Evolutionary conservation across 2,329 filamentous ascomycete species (phyloP).

Genomic region (Cladosporium austrohemisphaericum): DNA sequence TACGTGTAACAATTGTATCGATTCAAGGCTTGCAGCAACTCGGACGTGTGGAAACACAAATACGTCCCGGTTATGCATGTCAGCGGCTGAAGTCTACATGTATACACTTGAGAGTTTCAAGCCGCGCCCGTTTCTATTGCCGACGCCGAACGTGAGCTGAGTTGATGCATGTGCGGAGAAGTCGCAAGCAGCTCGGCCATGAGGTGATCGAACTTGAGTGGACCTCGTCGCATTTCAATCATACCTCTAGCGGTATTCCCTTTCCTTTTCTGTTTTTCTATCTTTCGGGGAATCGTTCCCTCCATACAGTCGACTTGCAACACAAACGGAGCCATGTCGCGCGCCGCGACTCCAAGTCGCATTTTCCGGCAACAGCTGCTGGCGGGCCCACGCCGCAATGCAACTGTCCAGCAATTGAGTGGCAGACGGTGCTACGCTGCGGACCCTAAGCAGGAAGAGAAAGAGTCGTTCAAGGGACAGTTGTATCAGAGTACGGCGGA

Average conservation of each 20-base stretch:
- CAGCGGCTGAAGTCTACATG: too few relatives aligned
- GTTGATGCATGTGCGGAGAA: slow-evolving; percentile 5
- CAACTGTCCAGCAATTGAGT: slow-evolving; percentile 5
- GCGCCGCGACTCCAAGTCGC: slow-evolving; percentile 8
- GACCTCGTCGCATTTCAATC: too few relatives aligned
- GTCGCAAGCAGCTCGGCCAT: background rate
- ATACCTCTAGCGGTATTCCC: too few relatives aligned
- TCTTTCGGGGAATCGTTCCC: too few relatives aligned
- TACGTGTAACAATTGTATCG: too few relatives aligned
- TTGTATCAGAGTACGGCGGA: slow-evolving; percentile 60
- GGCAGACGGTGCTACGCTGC: slow-evolving; percentile 36
- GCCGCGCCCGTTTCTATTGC: too few relatives aligned
- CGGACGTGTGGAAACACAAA: too few relatives aligned
- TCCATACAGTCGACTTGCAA: too few relatives aligned
- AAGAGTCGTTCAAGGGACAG: slow-evolving; percentile 55
- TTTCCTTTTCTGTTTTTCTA: background rate
- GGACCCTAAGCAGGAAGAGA: slow-evolving; percentile 35
- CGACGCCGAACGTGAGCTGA: too few relatives aligned
- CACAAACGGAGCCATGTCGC: slow-evolving; percentile 4
- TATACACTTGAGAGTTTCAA: too few relatives aligned
- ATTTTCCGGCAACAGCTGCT: slow-evolving; percentile 9
- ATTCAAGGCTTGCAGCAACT: too few relatives aligned
- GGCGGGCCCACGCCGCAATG: background rate
- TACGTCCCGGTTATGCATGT: too few relatives aligned
- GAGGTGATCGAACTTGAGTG: background rate